Conservation (phyloP, 2,329 filamentous ascomycete species). For the Ophiostoma fasciatum region DNA sequence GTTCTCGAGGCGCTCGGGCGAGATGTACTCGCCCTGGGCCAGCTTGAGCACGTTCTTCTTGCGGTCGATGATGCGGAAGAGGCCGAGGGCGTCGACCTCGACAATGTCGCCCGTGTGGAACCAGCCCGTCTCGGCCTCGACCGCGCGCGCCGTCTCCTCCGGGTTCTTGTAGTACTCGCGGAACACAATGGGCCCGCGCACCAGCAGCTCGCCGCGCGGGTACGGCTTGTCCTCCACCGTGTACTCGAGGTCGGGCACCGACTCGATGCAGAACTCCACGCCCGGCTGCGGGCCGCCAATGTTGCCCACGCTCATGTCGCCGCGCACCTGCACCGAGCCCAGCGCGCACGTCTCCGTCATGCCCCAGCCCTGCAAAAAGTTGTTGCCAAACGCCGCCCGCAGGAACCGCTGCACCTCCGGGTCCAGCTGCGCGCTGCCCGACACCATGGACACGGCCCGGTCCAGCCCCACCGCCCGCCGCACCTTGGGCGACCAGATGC, state of each 20-base stretch:
- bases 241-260: slow-evolving; percentile 92
- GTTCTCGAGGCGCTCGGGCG: slow-evolving; percentile 92
- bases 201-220: slow-evolving; percentile 76
- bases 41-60: slow-evolving; percentile 99
- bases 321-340: slow-evolving; percentile 50
- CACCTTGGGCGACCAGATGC: slow-evolving; percentile 85
- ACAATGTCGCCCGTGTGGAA: slow-evolving; percentile 93
- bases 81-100: slow-evolving; percentile 68
- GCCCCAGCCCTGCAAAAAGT: slow-evolving; percentile 79
- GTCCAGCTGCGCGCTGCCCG: slow-evolving; percentile 82
- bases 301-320: slow-evolving; percentile 65
- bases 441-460: slow-evolving; percentile 57
- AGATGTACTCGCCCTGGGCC: slow-evolving; percentile 94
- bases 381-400: slow-evolving; percentile 63
- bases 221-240: slow-evolving; percentile 72
- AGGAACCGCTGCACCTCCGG: slow-evolving; percentile 80
- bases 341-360: slow-evolving; percentile 87
- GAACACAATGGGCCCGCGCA: slow-evolving; percentile 72
- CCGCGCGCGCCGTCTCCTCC: slow-evolving; percentile 68
- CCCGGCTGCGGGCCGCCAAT: slow-evolving; percentile 58
- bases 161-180: slow-evolving; percentile 79
- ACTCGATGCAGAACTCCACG: slow-evolving; percentile 65
- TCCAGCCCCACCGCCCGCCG: slow-evolving; percentile 70
- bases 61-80: slow-evolving; percentile 87
- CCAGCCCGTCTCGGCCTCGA: slow-evolving; percentile 75